Evolutionary conservation across 176 grass and related monocot genomes (phyloP).

Genomic region (Miscanthus lutarioriparius): DNA sequence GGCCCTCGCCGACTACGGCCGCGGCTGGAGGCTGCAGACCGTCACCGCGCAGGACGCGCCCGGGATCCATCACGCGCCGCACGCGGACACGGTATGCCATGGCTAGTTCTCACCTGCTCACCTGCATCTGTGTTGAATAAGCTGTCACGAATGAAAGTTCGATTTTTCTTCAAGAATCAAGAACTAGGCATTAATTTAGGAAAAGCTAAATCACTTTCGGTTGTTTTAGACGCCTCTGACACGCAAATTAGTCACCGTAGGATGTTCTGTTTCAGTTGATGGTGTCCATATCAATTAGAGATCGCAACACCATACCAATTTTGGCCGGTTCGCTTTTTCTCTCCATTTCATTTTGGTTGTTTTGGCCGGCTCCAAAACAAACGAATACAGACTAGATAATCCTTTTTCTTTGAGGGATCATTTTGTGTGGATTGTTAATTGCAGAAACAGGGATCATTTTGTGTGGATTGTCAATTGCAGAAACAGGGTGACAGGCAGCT

Average conservation of each 20-base stretch:
- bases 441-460: conserved; percentile 32
- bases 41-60: conserved; percentile 50
- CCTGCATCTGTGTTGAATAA: no score
- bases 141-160: not conserved
- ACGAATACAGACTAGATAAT: no score
- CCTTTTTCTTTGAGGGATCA: no score
- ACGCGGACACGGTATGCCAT: not conserved
- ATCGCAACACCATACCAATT: no score
- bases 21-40: conserved; percentile 80
- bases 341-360: no score
- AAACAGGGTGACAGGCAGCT: conserved; percentile 24
- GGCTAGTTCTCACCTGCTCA: not conserved
- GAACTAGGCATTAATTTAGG: not conserved
- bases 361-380: no score
- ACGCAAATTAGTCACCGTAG: not conserved
- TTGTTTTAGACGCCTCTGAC: not conserved
- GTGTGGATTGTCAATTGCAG: conserved; percentile 30
- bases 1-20: conserved; percentile 69
- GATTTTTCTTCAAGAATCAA: not conserved
- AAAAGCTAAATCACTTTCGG: no score
- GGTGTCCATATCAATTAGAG: no score
- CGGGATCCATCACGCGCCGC: conserved; percentile 5
- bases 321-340: no score
- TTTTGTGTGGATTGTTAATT: not conserved
- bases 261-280: no score